Conservation (phyloP, 345 rosid species). For the Arabis hirsuta region DNA sequence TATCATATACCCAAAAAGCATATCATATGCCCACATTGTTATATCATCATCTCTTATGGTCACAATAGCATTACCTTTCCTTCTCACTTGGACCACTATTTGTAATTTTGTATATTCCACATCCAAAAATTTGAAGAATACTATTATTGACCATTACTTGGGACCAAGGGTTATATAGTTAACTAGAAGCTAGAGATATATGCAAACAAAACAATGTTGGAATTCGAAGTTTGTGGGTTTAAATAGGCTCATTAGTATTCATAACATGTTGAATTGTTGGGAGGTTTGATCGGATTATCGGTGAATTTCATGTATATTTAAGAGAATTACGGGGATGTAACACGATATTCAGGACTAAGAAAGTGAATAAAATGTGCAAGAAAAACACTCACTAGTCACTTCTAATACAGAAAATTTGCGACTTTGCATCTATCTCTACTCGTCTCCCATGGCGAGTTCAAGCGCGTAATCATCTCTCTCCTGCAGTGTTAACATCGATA, state of each 20-base stretch:
- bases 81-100: slow-evolving; percentile 43
- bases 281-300: slow-evolving; percentile 17
- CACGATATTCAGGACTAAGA: slow-evolving; percentile 11
- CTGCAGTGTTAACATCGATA: slow-evolving; percentile 46
- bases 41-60: slow-evolving; percentile 33
- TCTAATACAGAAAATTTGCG: slow-evolving; percentile 12
- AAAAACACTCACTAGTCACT: slow-evolving; percentile 29
- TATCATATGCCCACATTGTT: slow-evolving; percentile 41
- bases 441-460: slow-evolving; percentile 93
- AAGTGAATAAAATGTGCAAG: not conserved
- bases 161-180: slow-evolving; percentile 25
- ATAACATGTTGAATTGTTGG: not conserved
- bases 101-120: slow-evolving; percentile 31
- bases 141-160: slow-evolving; percentile 30
- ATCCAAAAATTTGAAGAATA: slow-evolving; percentile 7
- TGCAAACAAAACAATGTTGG: slow-evolving; percentile 10
- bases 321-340: slow-evolving; percentile 26
- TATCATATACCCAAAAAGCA: slow-evolving; percentile 34
- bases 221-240: slow-evolving; percentile 8
- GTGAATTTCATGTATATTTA: slow-evolving; percentile 1
- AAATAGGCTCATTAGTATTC: not conserved
- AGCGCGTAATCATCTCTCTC: slow-evolving; percentile 95
- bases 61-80: slow-evolving; percentile 31
- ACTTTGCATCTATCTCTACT: slow-evolving; percentile 43
- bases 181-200: slow-evolving; percentile 19